Conservation (phyloP, 805 yeast genomes). For the Candida tallmaniae region DNA sequence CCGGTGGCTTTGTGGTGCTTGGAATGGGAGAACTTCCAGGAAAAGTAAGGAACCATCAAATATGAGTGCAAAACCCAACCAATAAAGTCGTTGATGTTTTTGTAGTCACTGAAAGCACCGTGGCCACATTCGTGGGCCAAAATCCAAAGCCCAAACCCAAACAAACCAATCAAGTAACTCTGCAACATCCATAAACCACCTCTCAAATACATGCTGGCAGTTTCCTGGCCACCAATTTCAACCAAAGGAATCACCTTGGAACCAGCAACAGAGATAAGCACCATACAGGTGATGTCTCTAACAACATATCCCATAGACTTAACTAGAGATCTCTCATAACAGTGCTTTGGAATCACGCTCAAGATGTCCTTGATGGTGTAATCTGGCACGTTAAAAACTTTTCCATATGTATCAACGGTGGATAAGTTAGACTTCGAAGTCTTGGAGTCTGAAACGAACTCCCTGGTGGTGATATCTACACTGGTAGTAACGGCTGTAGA, state of each 20-base stretch:
- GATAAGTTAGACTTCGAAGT: slow-evolving; percentile 1
- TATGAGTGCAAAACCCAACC: slow-evolving; percentile 62
- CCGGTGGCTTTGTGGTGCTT: slow-evolving; percentile 65
- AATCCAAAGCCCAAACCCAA: slow-evolving; percentile 59
- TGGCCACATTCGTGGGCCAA: slow-evolving; percentile 66
- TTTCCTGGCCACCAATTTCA: slow-evolving; percentile 16
- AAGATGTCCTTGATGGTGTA: slow-evolving; percentile 55
- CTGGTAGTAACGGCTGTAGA: neutral
- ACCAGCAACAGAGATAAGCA: slow-evolving; percentile 39
- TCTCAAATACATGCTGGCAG: slow-evolving; percentile 3
- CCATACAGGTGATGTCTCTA: slow-evolving; percentile 48
- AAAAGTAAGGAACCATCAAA: slow-evolving; percentile 54
- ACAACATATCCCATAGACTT: slow-evolving; percentile 49
- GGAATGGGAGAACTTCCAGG: slow-evolving; percentile 58
- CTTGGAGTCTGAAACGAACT: too few relatives aligned
- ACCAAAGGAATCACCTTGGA: slow-evolving; percentile 40
- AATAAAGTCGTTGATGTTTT: slow-evolving; percentile 47
- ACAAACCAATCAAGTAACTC: slow-evolving; percentile 46
- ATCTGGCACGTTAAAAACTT: slow-evolving; percentile 57
- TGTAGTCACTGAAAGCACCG: slow-evolving; percentile 55
- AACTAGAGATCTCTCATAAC: slow-evolving; percentile 50
- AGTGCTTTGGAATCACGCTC: slow-evolving; percentile 55
- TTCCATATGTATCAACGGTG: slow-evolving; percentile 50
- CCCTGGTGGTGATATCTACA: slow-evolving; percentile 2
- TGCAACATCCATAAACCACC: slow-evolving; percentile 48